Conservation (phyloP, 2,329 filamentous ascomycete genomes). For the Capronia coronata region DNA sequence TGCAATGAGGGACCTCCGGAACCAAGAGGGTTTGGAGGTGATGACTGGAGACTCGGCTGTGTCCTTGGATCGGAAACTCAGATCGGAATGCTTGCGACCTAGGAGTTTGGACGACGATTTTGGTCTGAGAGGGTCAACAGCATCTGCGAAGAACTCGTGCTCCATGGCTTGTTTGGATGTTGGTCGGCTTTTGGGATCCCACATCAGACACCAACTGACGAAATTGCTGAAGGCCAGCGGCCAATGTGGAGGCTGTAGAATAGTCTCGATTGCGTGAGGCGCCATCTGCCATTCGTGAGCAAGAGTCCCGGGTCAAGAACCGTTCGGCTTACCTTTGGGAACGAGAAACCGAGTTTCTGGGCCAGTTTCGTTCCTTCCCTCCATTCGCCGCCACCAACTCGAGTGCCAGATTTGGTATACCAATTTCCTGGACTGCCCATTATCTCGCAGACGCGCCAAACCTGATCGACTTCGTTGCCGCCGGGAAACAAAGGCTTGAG, state of each 20-base stretch:
- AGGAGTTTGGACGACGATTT: constrained; percentile 83
- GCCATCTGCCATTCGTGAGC: constrained; percentile 64
- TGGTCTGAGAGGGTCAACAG: constrained; percentile 83
- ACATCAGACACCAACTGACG: constrained; percentile 98
- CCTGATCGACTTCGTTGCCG: constrained; percentile 96
- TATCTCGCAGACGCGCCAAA: constrained; percentile 97
- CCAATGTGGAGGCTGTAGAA: constrained; percentile 86
- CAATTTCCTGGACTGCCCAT: constrained; percentile 98
- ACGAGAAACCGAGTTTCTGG: constrained; percentile 95
- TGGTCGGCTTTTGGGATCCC: constrained; percentile 88
- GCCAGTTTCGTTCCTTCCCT: constrained; percentile 87
- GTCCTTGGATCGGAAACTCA: constrained; percentile 64
- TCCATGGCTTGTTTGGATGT: constrained; percentile 90
- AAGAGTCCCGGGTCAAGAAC: constrained; percentile 17
- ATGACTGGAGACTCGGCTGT: constrained; percentile 52
- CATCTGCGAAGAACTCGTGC: constrained; percentile 91
- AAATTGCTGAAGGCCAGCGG: constrained; percentile 80
- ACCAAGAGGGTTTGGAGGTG: constrained; percentile 87
- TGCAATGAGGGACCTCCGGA: constrained; percentile 86
- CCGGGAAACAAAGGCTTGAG: constrained; percentile 95
- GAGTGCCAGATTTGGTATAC: constrained; percentile 84
- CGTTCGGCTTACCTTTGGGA: constrained; percentile 60
- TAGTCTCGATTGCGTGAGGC: constrained; percentile 90
- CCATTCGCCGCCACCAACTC: constrained; percentile 94
- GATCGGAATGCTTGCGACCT: constrained; percentile 82